Base-by-base conservation (phyloP, 306 rosid genomes). In the Lathyrus sativus region DNA sequence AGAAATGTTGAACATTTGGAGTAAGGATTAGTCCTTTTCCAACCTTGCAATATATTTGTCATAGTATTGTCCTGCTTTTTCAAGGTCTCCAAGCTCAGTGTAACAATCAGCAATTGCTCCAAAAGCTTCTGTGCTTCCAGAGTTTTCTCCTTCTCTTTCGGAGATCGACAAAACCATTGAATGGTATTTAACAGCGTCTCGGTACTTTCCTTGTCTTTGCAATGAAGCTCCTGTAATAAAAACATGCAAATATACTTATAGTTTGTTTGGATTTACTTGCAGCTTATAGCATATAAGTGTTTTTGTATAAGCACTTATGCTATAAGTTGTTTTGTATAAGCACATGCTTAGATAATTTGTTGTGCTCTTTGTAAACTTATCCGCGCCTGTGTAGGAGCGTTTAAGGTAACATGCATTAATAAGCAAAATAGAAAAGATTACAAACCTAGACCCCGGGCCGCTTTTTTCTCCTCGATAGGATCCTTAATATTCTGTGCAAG, bases 81-180 rank as follows among this genome's bases (percentile, higher is more conserved):
- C 98, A 59, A 93, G 98, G 58, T 93, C 97, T 70, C 98, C 98
- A 70, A 93, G 89, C 76, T 93, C 98, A 9, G 98, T 90, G 75
- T 88, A 92, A 76, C 98, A 92, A 65, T 92, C 98, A 55, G 99
- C 99, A 70, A 90, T 93, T 22, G 99, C 99, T 31, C 99, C 99
- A 59, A 79, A 90, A 28, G 99, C 99, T 85, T 93, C 99, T 0
- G 95, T 85, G 78, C 76, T 90, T 51, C 97, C 97, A 0, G 99
- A 93, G 67, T 88, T 85, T 69, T 90, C 99, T 74, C 86, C 86
- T 85, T 82, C 99, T 56, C 92, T 80, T 67, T 85, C 80, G 6
- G 97, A 95, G 57, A 90, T 85, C 26, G 83, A 82, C 84, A 95
- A 77, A 64, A 95, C 97, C 87, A 85, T 79, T 4, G 90, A 86